Base-by-base conservation (phyloP, 352 stramenopile genomes). In the Phytopythium vexans region DNA sequence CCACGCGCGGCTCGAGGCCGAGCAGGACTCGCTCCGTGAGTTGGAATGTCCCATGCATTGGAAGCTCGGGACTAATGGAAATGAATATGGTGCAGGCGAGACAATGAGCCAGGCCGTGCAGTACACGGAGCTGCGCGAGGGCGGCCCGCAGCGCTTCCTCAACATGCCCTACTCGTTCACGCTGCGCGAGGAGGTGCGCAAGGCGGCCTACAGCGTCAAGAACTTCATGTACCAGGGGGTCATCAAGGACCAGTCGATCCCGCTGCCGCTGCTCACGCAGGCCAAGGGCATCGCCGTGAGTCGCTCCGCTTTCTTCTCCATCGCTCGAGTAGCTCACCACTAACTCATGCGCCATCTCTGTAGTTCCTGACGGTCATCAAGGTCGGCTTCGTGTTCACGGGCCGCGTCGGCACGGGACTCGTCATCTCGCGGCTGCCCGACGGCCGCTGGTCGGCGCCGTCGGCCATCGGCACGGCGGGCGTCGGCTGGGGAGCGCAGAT, bases 381-480 rank as follows among this genome's bases (percentile, higher is more conserved):
- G 65, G 84, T 88, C 51, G 88, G 82, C 4, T 95, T 96, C 41
- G 76, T 95, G 11, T 78, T 95, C 60, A 91, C 84, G 31, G 86
- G 81, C 15, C 79, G 86, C 36, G 72, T 94, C 41, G 94, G 92
- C 60, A 97, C 91, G 10, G 96, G 96, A 5, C 90, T 99, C 48
- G 87, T 99, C 7, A 77, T 98, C 55, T 74, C 95, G 3, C 77
- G 82, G 33, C 76, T 98, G 12, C 75, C 86, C 15, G 94, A 98
- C 62, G 95, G 95, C 3, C 89, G 88, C 40, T 99, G 96, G 95
- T 98, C 89, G 16, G 94, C 95, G 35, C 96, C 96, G 12, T 98
- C 91, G 8, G 94, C 95, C 8, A 98, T 99, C 55, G 94, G 82
- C 41, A 92, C 95, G 33, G 86, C 81, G 4, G 94, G 94, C 37